phyloP scores from a whole-genome alignment of 495 filamentous ascomycete species.

The Aspergillus wentii region DNA sequence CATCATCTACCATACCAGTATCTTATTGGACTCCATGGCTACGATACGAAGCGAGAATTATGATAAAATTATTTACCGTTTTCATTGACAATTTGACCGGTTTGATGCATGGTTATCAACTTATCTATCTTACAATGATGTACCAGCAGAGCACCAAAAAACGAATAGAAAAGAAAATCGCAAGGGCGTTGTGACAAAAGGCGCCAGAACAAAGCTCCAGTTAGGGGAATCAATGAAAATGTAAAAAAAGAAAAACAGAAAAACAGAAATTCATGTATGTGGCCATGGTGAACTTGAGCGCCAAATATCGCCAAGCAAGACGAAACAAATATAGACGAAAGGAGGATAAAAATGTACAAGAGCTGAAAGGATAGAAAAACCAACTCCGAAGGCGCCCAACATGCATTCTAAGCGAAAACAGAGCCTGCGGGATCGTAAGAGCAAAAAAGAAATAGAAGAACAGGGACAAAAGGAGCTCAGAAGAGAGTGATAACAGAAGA shows the following conservation, averaged over 20 bases:
- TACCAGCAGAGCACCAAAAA: slow-evolving; percentile 5
- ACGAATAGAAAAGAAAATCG: too few species aligned
- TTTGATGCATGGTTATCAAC: slow-evolving; percentile 1
- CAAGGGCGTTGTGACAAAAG: too few species aligned
- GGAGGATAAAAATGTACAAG: slow-evolving; percentile 6
- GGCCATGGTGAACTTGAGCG: background rate
- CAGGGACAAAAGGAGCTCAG: too few species aligned
- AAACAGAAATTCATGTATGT: too few species aligned
- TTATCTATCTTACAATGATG: slow-evolving; percentile 9
- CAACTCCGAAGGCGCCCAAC: slow-evolving; percentile 22
- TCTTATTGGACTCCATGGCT: too few species aligned
- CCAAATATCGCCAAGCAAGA: slow-evolving; percentile 13
- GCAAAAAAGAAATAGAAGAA: slow-evolving; percentile 1
- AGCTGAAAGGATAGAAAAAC: slow-evolving; percentile 12
- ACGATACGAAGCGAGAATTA: too few species aligned
- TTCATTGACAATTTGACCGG: background rate
- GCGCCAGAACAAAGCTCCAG: slow-evolving; percentile 9
- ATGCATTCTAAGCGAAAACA: slow-evolving; percentile 12
- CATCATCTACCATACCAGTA: too few species aligned
- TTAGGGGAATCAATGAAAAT: slow-evolving; percentile 8
- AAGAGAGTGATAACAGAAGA: too few species aligned
- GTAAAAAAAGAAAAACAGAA: slow-evolving; percentile 5
- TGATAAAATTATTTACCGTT: too few species aligned
- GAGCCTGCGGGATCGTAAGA: background rate
- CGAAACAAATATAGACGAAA: slow-evolving; percentile 3